Conservation (phyloP, 169 alveolate species). For the Plasmodium vinckei region DNA sequence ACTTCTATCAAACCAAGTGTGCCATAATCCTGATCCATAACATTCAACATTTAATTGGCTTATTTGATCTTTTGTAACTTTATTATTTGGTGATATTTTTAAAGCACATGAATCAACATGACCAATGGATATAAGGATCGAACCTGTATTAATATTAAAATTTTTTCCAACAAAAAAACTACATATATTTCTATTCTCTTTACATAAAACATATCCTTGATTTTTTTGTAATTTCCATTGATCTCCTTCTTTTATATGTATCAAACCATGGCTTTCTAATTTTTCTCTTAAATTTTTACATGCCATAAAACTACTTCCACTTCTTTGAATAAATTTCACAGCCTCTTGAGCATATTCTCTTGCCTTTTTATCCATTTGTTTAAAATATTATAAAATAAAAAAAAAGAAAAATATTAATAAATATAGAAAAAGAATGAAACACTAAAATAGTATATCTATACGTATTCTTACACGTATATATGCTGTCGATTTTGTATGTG, state of each 20-base stretch:
- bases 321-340: constrained; percentile 23
- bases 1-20: constrained; percentile 98
- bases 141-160: constrained; percentile 41
- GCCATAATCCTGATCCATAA: constrained; percentile 98
- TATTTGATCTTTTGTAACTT: constrained; percentile 19
- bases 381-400: not conserved
- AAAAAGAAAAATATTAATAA: not conserved
- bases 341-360: constrained; percentile 70
- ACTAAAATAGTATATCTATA: not conserved
- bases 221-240: constrained; percentile 53
- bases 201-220: constrained; percentile 62
- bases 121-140: constrained; percentile 62
- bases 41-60: constrained; percentile 72
- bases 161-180: constrained; percentile 58
- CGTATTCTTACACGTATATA: no score
- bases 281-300: constrained; percentile 54
- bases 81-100: constrained; percentile 61
- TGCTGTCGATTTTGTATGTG: no score
- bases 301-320: constrained; percentile 68
- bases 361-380: constrained; percentile 52
- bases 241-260: constrained; percentile 49
- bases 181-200: constrained; percentile 57
- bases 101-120: constrained; percentile 58
- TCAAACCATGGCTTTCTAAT: constrained; percentile 18
- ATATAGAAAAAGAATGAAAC: not conserved